A percentile compares a stretch with the other conserved stretches of the same genome.
Evolutionary conservation across 345 rosid genomes (phyloP).

Genomic region (Jatropha curcas): DNA sequence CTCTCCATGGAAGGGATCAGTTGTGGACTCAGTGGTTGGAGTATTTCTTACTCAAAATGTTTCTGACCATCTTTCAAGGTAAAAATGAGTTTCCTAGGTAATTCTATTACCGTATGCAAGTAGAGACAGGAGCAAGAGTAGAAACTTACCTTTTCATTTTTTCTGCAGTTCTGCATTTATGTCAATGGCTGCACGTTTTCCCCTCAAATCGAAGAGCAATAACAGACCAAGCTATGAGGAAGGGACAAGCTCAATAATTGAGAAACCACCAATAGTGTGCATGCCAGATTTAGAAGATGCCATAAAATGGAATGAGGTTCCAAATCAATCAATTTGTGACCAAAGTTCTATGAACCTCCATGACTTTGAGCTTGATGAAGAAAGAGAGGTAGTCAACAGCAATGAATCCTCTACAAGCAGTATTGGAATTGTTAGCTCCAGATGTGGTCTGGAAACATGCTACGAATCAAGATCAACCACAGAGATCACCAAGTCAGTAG

Average conservation of each 20-base stretch:
- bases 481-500: slow-evolving; percentile 25
- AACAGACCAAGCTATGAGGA: slow-evolving; percentile 33
- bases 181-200: slow-evolving; percentile 32
- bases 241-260: slow-evolving; percentile 35
- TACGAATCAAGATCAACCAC: slow-evolving; percentile 34
- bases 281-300: slow-evolving; percentile 53
- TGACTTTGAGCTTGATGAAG: slow-evolving; percentile 41
- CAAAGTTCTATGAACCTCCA: slow-evolving; percentile 46
- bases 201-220: slow-evolving; percentile 32
- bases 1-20: slow-evolving; percentile 39
- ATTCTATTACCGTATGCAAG: slow-evolving; percentile 10
- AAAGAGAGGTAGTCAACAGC: slow-evolving; percentile 49
- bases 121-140: slow-evolving; percentile 4
- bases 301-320: slow-evolving; percentile 38
- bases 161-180: slow-evolving; percentile 36
- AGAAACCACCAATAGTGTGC: slow-evolving; percentile 45
- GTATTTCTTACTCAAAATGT: slow-evolving; percentile 40
- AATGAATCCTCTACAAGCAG: slow-evolving; percentile 46
- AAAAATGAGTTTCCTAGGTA: slow-evolving; percentile 22
- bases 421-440: slow-evolving; percentile 35
- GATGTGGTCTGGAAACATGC: slow-evolving; percentile 26
- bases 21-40: slow-evolving; percentile 34
- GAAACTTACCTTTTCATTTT: slow-evolving; percentile 19
- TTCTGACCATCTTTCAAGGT: slow-evolving; percentile 40
- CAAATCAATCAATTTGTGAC: slow-evolving; percentile 41